Conservation (phyloP, 1,139 yeast species). For the Protomyces pachydermus region DNA sequence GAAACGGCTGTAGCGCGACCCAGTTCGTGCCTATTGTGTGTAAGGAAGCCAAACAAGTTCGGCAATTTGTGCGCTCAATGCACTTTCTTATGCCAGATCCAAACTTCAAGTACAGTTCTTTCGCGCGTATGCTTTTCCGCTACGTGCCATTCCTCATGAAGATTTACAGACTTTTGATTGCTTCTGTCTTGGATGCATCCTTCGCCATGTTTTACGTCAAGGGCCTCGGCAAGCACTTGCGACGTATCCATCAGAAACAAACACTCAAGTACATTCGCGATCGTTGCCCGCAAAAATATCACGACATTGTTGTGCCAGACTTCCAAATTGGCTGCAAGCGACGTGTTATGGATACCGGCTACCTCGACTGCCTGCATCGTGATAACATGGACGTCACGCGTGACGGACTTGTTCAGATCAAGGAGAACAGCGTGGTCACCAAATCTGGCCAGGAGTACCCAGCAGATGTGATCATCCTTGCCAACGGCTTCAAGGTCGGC, state of each 20-base stretch:
- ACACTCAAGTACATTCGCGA: constrained; percentile 4
- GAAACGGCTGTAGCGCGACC: constrained; percentile 37
- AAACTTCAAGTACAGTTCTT: constrained; percentile 6
- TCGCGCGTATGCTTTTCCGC: constrained; percentile 3
- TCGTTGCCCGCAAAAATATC: constrained; percentile 32
- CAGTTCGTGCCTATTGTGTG: constrained; percentile 34
- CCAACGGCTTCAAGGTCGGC: constrained; percentile 35
- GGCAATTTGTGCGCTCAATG: constrained; percentile 24
- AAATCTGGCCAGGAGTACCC: constrained; percentile 34
- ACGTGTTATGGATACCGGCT: constrained; percentile 37
- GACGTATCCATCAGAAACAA: constrained; percentile 6
- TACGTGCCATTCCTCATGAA: constrained; percentile 14
- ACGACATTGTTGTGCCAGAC: constrained; percentile 36
- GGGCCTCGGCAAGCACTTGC: constrained; percentile 19
- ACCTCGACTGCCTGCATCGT: constrained; percentile 35
- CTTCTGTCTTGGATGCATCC: constrained; percentile 12
- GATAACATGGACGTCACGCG: constrained; percentile 35
- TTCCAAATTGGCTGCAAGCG: constrained; percentile 37
- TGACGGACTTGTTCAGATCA: constrained; percentile 35
- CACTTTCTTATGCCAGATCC: constrained; percentile 25
- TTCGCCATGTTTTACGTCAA: constrained; percentile 14
- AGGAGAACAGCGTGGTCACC: constrained; percentile 33
- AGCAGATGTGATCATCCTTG: constrained; percentile 36
- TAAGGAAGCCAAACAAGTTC: constrained; percentile 20
- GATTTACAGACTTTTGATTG: constrained; percentile 12